Conservation (phyloP, 768 basidiomycete species). For the Tricholoma bakamatsutake region DNA sequence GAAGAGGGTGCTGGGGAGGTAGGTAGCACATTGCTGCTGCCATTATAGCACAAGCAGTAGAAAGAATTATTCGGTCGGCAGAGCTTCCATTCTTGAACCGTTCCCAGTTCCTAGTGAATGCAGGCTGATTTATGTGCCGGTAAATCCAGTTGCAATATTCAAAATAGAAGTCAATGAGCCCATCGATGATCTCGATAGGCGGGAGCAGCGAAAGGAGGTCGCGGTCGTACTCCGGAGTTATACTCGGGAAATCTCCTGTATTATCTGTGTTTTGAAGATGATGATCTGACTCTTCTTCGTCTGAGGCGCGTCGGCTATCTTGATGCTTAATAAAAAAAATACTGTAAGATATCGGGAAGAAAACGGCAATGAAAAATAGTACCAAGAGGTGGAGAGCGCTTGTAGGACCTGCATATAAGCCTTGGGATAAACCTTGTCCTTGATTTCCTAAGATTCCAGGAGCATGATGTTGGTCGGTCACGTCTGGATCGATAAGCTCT, state of each 20-base stretch:
- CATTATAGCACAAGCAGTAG: constrained; percentile 71
- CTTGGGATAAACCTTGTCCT: constrained; percentile 39
- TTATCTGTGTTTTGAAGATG: constrained; percentile 50
- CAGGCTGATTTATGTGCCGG: constrained; percentile 62
- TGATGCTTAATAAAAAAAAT: constrained; percentile 18
- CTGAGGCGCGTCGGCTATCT: constrained; percentile 43
- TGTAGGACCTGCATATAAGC: constrained; percentile 76
- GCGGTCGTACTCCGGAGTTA: constrained; percentile 58
- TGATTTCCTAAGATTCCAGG: constrained; percentile 68
- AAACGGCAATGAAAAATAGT: constrained; percentile 14
- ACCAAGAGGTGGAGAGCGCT: constrained; percentile 69
- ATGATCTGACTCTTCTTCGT: constrained; percentile 51
- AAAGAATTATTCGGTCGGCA: constrained; percentile 63
- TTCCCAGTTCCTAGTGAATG: constrained; percentile 63
- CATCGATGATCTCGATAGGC: constrained; percentile 61
- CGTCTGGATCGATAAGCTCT: constrained; percentile 43
- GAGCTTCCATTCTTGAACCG: constrained; percentile 64
- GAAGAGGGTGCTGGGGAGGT: constrained; percentile 55
- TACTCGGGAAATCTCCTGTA: constrained; percentile 32
- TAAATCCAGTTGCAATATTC: constrained; percentile 88
- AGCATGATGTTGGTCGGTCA: constrained; percentile 37
- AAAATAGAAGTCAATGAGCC: constrained; percentile 71
- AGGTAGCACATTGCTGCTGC: constrained; percentile 70
- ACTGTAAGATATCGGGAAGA: constrained; percentile 7
- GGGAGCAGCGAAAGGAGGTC: constrained; percentile 69